A percentile compares a stretch with the other conserved stretches of the same genome.
Conservation (phyloP, 805 yeast genomes). For the Ogataea philodendri region DNA sequence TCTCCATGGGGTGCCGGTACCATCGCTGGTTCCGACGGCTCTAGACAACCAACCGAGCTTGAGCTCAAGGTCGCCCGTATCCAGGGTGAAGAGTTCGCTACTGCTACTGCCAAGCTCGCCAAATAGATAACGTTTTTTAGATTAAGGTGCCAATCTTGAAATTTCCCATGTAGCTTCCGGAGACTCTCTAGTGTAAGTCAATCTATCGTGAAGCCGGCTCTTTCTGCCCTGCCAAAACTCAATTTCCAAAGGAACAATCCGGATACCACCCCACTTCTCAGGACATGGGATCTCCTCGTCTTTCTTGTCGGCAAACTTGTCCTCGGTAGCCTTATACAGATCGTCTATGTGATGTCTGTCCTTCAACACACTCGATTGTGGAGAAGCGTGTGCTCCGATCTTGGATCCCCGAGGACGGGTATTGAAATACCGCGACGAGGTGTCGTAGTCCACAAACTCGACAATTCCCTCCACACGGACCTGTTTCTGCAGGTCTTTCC, state of each 20-base stretch:
- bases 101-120: constrained; percentile 36
- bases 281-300: constrained; percentile 83
- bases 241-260: constrained; percentile 82
- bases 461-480: constrained; percentile 88
- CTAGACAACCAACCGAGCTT: constrained; percentile 61
- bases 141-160: constrained; percentile 65
- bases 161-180: constrained; percentile 55
- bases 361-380: constrained; percentile 66
- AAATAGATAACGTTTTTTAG: constrained; percentile 2
- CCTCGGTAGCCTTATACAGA: constrained; percentile 44
- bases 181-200: constrained; percentile 61
- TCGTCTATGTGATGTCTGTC: constrained; percentile 61
- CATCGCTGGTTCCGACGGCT: constrained; percentile 74
- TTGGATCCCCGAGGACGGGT: constrained; percentile 92
- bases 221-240: constrained; percentile 98
- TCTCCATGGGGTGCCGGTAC: constrained; percentile 89
- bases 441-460: constrained; percentile 70
- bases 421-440: constrained; percentile 71
- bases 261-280: constrained; percentile 92
- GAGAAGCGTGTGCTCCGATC: constrained; percentile 96
- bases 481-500: constrained; percentile 89
- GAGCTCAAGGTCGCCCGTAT: constrained; percentile 62
- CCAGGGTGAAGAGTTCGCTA: constrained; percentile 69
- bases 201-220: constrained; percentile 86
- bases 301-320: constrained; percentile 51